Conservation (phyloP, 257 asterid species). For the Scutellaria minor region DNA sequence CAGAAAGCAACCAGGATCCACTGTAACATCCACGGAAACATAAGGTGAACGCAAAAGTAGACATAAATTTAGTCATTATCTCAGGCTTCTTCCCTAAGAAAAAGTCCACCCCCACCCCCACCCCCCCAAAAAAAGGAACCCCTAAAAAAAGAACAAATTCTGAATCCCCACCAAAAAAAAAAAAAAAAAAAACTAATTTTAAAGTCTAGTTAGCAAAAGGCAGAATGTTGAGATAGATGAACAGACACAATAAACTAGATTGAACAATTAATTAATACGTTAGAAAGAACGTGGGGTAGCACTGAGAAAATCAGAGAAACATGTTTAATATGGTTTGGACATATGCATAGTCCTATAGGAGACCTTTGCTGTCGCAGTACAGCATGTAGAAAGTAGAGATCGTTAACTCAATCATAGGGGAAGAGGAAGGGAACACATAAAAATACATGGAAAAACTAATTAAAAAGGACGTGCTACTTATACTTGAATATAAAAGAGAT, state of each 20-base stretch:
- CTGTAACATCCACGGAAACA: slow-evolving; percentile 45
- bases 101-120: neutral
- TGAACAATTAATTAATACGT: neutral
- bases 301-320: neutral
- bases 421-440: neutral
- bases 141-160: no score
- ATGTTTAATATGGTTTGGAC: neutral
- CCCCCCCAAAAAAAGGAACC: no score
- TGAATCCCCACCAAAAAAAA: no score
- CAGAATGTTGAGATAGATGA: neutral
- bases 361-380: neutral
- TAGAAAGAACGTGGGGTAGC: neutral
- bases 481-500: neutral
- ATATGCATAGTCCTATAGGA: neutral
- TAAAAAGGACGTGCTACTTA: neutral
- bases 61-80: slow-evolving; percentile 17
- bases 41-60: slow-evolving; percentile 29
- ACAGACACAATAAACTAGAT: neutral
- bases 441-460: neutral
- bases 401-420: neutral
- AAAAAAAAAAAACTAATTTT: no score
- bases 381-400: neutral
- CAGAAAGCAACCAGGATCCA: slow-evolving; percentile 94
- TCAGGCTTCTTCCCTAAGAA: slow-evolving; percentile 2
- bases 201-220: neutral